A percentile compares a stretch with the other conserved stretches of the same genome.
phyloP scores from a whole-genome alignment of 2,329 filamentous ascomycete genomes.

The Blastomyces parvus region DNA sequence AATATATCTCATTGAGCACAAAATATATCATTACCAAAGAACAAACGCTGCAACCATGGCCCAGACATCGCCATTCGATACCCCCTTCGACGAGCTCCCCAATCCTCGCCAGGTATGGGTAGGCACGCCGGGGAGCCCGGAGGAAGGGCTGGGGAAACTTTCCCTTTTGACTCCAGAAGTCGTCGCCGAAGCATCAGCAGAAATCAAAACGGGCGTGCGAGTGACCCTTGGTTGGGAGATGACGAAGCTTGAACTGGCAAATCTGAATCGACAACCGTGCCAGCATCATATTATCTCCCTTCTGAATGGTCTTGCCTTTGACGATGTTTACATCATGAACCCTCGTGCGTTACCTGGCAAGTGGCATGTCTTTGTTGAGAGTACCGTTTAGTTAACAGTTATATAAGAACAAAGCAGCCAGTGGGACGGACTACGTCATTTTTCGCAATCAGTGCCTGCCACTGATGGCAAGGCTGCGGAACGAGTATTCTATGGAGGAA shows the following conservation, averaged over 20 bases:
- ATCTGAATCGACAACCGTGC: constrained; percentile 44
- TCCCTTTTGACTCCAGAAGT: constrained; percentile 45
- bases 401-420: constrained; percentile 40
- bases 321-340: constrained; percentile 44
- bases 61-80: constrained; percentile 20
- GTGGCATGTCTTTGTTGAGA: background rate
- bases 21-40: background rate
- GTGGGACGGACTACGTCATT: constrained; percentile 46
- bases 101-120: constrained; percentile 43
- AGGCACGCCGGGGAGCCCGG: constrained; percentile 36
- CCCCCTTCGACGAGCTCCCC: constrained; percentile 39
- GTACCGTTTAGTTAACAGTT: constrained; percentile 11
- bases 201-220: constrained; percentile 44
- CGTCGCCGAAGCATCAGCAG: constrained; percentile 42
- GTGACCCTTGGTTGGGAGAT: constrained; percentile 49
- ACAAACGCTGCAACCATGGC: background rate
- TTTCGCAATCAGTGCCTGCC: constrained; percentile 34
- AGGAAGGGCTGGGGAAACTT: constrained; percentile 46
- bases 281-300: constrained; percentile 44
- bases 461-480: constrained; percentile 22
- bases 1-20: background rate
- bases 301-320: constrained; percentile 40
- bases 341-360: constrained; percentile 29
- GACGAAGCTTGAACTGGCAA: constrained; percentile 47
- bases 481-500: constrained; percentile 43